Evolutionary conservation across 2,329 filamentous ascomycete species (phyloP).

Genomic region (Phoma sp.): DNA sequence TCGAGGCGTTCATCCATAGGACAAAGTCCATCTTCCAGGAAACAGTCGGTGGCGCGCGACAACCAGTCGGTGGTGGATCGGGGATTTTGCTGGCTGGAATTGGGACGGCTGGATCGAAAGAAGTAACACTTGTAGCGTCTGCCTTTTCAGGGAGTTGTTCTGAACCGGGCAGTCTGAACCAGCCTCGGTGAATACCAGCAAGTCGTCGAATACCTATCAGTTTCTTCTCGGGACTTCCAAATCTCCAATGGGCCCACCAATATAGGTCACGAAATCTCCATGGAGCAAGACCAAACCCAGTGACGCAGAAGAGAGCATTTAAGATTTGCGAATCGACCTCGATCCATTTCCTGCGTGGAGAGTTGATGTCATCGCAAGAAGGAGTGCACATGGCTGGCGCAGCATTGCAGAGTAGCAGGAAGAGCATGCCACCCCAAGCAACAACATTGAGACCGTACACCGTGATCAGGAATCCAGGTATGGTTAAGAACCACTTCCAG

Average conservation of each 20-base stretch:
- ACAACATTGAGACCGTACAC: constrained; percentile 83
- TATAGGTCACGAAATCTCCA: constrained; percentile 85
- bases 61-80: constrained; percentile 71
- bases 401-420: constrained; percentile 79
- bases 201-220: constrained; percentile 66
- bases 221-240: constrained; percentile 56
- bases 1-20: constrained; percentile 77
- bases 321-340: constrained; percentile 84
- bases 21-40: constrained; percentile 81
- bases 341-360: constrained; percentile 81
- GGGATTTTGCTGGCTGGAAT: constrained; percentile 69
- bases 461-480: constrained; percentile 76
- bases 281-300: constrained; percentile 81
- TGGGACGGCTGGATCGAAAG: constrained; percentile 61
- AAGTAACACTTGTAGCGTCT: constrained; percentile 28
- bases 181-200: constrained; percentile 74
- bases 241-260: constrained; percentile 59
- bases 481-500: constrained; percentile 76
- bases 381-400: constrained; percentile 72
- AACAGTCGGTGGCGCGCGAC: constrained; percentile 69
- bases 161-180: constrained; percentile 76
- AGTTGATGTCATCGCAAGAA: constrained; percentile 76
- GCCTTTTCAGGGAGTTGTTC: constrained; percentile 53
- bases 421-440: constrained; percentile 91
- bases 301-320: constrained; percentile 85